These are phyloP conservation scores for Gracilaria gracilis DNA, from an alignment of 23 red algal species.

Conservation along the genomic window DNA sequence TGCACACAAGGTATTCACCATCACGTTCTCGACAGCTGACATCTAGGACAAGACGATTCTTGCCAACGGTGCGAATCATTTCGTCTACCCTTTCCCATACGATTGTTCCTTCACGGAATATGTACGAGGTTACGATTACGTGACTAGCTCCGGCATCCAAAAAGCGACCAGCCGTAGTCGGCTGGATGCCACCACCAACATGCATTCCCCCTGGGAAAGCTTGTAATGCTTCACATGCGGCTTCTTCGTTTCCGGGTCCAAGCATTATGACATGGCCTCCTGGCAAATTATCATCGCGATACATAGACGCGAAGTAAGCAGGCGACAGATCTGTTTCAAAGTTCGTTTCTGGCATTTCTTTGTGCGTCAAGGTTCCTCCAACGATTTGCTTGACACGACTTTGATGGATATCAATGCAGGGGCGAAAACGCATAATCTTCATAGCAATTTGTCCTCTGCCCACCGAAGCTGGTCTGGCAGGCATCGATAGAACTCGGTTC, in stretches of 20 bases:
- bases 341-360: slow-evolving; percentile 61
- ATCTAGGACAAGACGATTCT: slow-evolving; percentile 87
- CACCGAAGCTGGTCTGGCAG: background rate
- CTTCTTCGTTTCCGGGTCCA: slow-evolving; percentile 80
- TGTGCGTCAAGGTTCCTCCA: slow-evolving; percentile 77
- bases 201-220: slow-evolving; percentile 92
- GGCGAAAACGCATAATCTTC: slow-evolving; percentile 83
- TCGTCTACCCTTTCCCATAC: slow-evolving; percentile 73
- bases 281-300: slow-evolving; percentile 74
- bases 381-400: slow-evolving; percentile 96
- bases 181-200: slow-evolving; percentile 90
- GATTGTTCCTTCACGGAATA: slow-evolving; percentile 85
- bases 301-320: slow-evolving; percentile 71
- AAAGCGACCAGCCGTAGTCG: slow-evolving; percentile 65
- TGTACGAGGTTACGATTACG: slow-evolving; percentile 97
- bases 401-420: slow-evolving; percentile 96
- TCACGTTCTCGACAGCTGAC: slow-evolving; percentile 80
- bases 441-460: background rate
- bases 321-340: slow-evolving; percentile 83
- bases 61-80: slow-evolving; percentile 66
- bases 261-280: slow-evolving; percentile 98
- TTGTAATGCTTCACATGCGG: slow-evolving; percentile 73
- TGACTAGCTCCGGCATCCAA: slow-evolving; percentile 88
- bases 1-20: slow-evolving; percentile 90
- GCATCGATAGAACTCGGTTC: background rate